phyloP scores from a whole-genome alignment of 805 yeast genomes.

The Vanderwaltozyma verrucispora region DNA sequence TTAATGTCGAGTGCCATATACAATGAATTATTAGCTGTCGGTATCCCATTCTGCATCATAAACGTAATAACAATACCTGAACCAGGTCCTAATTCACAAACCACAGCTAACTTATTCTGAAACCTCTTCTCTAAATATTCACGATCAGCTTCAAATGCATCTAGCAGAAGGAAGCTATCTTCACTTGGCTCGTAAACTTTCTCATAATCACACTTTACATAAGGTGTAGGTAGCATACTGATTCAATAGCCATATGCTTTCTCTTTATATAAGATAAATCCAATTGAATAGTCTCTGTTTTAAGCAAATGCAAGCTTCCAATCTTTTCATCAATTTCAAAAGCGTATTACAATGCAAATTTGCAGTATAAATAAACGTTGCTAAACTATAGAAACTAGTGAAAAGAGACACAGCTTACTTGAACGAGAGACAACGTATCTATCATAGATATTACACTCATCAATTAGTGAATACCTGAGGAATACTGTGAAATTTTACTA shows the following conservation, averaged over 20 bases:
- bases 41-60: slow-evolving; percentile 45
- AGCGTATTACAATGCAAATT: background rate
- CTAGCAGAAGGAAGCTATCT: slow-evolving; percentile 78
- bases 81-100: slow-evolving; percentile 84
- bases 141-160: slow-evolving; percentile 58
- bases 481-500: too few relatives aligned
- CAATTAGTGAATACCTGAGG: too few relatives aligned
- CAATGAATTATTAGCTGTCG: slow-evolving; percentile 30
- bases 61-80: slow-evolving; percentile 85
- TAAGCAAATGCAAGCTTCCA: too few relatives aligned
- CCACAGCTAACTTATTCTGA: slow-evolving; percentile 35
- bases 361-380: too few relatives aligned
- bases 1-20: slow-evolving; percentile 71
- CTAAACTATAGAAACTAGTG: too few relatives aligned
- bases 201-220: slow-evolving; percentile 47
- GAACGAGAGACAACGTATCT: too few relatives aligned
- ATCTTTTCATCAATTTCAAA: too few relatives aligned
- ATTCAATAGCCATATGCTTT: background rate
- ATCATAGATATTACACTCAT: too few relatives aligned
- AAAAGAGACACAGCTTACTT: background rate
- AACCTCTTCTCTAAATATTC: slow-evolving; percentile 27
- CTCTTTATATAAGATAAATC: too few relatives aligned
- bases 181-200: slow-evolving; percentile 92
- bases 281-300: too few relatives aligned
- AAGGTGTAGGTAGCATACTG: slow-evolving; percentile 74